Base-by-base conservation (phyloP, 2,329 filamentous ascomycete species). In the Colletotrichum chlorophyti region DNA sequence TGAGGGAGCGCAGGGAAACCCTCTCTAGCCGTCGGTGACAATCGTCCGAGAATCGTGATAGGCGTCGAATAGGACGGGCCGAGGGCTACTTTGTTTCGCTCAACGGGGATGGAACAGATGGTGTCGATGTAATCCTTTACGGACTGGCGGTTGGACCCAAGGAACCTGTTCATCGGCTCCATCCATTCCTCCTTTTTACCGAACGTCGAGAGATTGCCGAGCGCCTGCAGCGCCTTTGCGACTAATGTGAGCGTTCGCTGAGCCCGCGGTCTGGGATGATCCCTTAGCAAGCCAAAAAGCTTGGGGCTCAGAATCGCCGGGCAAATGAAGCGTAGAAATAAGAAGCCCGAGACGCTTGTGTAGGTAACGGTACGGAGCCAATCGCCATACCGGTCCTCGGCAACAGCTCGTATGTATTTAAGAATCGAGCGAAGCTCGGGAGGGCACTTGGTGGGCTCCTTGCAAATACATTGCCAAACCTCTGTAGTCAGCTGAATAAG, bases 151-250 rank as follows among this genome's bases (percentile, higher is more conserved):
- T 96, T 89, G 1, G 85, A 80, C 8, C 81, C 83, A 32, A 98
- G 78, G 66, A 97, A 97, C 38, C 84, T 85, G 69, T 97, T 98
- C 94, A 98, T 98, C 0, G 93, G 93, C 75, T 97, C 93, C 93
- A 98, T 97, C 92, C 93, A 98, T n/a, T 90, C 87, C 73, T 98
- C 94, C 70, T 97, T 96, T 69, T 91, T 93, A 35, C 94, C 94
- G 69, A 97, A 97, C 0, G 87, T 92, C 2, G 91, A 91, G 74
- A 97, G 83, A 70, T 97, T 97, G 15, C 93, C 92, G 58, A 98
- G 81, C 14, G 92, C 93, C 74, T 97, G 93, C 8, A 98, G 79
- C 1, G 91, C 91, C 74, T 98, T 98, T 21, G 94, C 92, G 59
- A 98, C 93, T 46, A 98, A 82, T 0, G 94, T 97, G 50, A 97